These are phyloP conservation scores for Centrapalus pauciflorus DNA, from an alignment of 129 eudicot species.

Conservation along the genomic window DNA sequence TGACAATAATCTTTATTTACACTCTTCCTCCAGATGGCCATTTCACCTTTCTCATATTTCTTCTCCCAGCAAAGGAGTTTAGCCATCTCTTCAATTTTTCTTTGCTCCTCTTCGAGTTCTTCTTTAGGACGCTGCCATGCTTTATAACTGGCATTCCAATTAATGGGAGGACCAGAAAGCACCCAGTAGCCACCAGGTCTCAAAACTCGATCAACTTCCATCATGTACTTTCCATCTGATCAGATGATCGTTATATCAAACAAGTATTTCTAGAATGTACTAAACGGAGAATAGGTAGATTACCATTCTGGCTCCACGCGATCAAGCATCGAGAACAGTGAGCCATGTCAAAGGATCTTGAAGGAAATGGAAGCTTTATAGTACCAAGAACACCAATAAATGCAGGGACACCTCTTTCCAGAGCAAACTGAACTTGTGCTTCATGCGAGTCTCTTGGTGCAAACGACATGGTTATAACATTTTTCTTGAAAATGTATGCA, in stretches of 20 bases:
- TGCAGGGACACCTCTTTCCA: conserved; percentile 43
- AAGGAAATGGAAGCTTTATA: conserved; percentile 31
- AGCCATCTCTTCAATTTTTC: conserved; percentile 37
- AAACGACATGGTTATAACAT: conserved; percentile 30
- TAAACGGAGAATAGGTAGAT: not conserved
- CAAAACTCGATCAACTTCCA: conserved; percentile 26
- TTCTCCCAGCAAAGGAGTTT: conserved; percentile 51
- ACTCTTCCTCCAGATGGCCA: conserved; percentile 40
- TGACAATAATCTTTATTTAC: conserved; percentile 23
- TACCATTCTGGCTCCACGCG: conserved; percentile 30
- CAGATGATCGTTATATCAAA: not conserved
- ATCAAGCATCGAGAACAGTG: conserved; percentile 29
- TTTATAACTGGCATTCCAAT: conserved; percentile 31
- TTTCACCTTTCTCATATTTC: conserved; percentile 39
- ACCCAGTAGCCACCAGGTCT: conserved; percentile 50
- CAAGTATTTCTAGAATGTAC: not conserved
- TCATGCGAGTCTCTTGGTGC: conserved; percentile 30
- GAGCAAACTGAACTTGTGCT: conserved; percentile 36
- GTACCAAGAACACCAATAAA: conserved; percentile 27
- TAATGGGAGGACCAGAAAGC: conserved; percentile 50
- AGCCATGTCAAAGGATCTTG: conserved; percentile 31
- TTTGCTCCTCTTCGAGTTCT: conserved; percentile 39
- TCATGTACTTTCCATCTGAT: conserved; percentile 31
- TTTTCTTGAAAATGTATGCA: conserved; percentile 30
- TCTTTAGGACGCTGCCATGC: conserved; percentile 35